phyloP scores from a whole-genome alignment of 106 monocot genomes.

The Dendrobium officinale region DNA sequence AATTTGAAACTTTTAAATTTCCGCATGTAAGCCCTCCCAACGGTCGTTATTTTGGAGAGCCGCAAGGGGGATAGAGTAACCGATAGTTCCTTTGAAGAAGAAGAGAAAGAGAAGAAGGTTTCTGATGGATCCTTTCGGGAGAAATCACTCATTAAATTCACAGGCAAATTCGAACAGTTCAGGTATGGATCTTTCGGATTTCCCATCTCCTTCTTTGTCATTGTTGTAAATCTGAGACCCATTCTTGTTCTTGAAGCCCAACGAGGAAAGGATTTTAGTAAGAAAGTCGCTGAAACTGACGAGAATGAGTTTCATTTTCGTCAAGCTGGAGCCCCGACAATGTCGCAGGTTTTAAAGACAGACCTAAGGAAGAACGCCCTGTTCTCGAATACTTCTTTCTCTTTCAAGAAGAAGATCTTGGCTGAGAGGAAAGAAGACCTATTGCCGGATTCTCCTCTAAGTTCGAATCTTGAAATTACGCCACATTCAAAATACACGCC shows the following conservation, averaged over 20 bases:
- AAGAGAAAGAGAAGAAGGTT: not conserved
- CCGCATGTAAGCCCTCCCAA: no score
- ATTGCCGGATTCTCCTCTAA: not conserved
- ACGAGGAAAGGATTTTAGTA: not conserved
- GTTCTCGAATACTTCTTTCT: not conserved
- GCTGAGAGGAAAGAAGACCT: not conserved
- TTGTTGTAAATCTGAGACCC: not conserved
- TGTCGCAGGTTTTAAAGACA: not conserved
- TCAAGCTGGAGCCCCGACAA: not conserved
- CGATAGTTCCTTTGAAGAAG: not conserved
- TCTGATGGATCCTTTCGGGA: not conserved
- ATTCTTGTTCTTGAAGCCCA: not conserved
- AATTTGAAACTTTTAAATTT: no score
- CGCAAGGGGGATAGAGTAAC: not conserved
- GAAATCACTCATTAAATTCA: not conserved
- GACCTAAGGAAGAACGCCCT: not conserved
- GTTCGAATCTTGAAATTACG: not conserved
- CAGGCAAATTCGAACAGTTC: not conserved
- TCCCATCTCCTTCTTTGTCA: not conserved
- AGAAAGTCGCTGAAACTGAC: not conserved
- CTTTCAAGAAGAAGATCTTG: constrained; percentile 1
- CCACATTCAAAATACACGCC: not conserved
- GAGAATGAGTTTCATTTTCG: not conserved
- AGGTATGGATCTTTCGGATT: not conserved
- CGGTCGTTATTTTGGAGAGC: no score